Base-by-base conservation (phyloP, 2,329 filamentous ascomycete species). In the Arachnomyces sp. region DNA sequence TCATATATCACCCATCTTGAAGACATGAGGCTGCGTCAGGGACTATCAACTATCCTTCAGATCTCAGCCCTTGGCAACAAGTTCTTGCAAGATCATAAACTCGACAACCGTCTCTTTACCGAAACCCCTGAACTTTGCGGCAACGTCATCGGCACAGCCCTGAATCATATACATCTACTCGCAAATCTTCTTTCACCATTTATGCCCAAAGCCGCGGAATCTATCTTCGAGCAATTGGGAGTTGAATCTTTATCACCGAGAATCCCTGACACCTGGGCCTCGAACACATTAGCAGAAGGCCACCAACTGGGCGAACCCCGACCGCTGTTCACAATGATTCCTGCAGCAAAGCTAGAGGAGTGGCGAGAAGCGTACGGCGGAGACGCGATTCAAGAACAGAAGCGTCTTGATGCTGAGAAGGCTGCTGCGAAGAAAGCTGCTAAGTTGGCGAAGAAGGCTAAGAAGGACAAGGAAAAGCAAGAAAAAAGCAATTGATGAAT, bases 101-200 rank as follows among this genome's bases (percentile, higher is more conserved):
- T 81, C 13, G 77, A 80, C 63, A 81, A 81, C 56, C 63, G 68
- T 31, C 68, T 81, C 18, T 74, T 77, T 45, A 71, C 69, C 34
- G 72, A 74, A 47, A 71, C 81, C 48, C 77, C 77, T 13, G 68
- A 74, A 36, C 70, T 71, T 18, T 76, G 74, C 42, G 76, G 77
- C 8, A 74, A 76, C 5, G 76, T 81, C 15, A 75, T 94, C 39
- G 84, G 86, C 40, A 71, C 88, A 12, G 86, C 83, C 1, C 71
- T 94, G 44, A 93, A 93, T 66, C 77, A 89, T 48, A 80, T 90
- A 39, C 80, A 90, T 56, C 79, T 95, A 25, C 74, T 94, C 35
- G 85, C 88, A 15, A 81, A 78, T 39, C 67, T 94, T 32, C 75
- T 89, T 42, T 78, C 80, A 38, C 89, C 89, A 0, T 95, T 90